These are phyloP conservation scores for Exophiala dermatitidis DNA, from an alignment of 2,329 filamentous ascomycete genomes.

Conservation along the genomic window DNA sequence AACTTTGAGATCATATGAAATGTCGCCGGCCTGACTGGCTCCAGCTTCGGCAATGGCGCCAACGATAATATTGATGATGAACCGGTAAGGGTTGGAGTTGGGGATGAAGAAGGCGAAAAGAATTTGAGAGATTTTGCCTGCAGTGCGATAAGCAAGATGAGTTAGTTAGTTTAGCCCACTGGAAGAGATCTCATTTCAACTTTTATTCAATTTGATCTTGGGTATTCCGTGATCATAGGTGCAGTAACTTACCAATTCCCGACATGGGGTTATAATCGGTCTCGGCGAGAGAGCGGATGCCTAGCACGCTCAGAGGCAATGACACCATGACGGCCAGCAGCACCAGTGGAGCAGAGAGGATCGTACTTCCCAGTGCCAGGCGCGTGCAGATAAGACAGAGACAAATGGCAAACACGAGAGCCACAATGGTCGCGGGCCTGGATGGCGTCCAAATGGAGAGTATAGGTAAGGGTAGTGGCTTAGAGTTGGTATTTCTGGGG, in stretches of 20 bases:
- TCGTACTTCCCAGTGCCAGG: not conserved
- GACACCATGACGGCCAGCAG: not conserved
- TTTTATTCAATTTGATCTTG: too few relatives aligned
- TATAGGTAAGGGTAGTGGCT: too few relatives aligned
- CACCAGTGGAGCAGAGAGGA: not conserved
- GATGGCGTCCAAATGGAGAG: not conserved
- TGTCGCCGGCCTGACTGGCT: not conserved
- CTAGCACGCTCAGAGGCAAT: not conserved
- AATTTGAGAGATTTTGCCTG: not conserved
- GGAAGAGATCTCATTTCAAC: too few relatives aligned
- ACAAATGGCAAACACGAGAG: not conserved
- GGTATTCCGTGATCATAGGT: too few relatives aligned
- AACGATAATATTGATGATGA: not conserved
- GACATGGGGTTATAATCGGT: not conserved
- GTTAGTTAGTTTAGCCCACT: too few relatives aligned
- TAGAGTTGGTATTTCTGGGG: too few relatives aligned
- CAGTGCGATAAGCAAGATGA: too few relatives aligned
- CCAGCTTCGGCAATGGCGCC: not conserved
- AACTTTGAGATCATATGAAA: not conserved
- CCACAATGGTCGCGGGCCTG: too few relatives aligned
- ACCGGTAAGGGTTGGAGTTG: not conserved
- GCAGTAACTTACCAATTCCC: not conserved
- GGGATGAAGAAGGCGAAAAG: not conserved
- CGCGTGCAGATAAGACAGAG: not conserved
- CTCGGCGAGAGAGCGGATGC: not conserved